These are phyloP conservation scores for Gnomoniopsis sp. DNA, from an alignment of 2,329 filamentous ascomycete species.

Conservation along the genomic window DNA sequence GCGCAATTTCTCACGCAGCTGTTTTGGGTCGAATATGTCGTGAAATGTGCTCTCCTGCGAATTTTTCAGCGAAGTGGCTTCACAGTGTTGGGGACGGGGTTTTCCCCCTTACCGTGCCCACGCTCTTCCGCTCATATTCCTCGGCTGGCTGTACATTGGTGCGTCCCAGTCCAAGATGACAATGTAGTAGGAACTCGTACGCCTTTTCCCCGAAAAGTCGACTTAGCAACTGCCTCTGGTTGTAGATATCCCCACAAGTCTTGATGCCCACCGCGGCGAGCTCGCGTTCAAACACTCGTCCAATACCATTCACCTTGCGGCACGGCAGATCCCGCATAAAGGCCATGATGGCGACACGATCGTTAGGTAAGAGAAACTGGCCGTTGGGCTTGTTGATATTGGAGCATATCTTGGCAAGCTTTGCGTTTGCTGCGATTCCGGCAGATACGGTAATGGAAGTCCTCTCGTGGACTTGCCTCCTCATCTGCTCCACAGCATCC, in stretches of 20 bases:
- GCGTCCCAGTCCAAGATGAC: constrained; percentile 80
- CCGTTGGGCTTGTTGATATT: constrained; percentile 97
- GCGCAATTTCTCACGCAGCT: constrained; percentile 74
- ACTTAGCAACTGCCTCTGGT: constrained; percentile 67
- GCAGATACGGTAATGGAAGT: constrained; percentile 88
- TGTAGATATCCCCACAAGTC: constrained; percentile 84
- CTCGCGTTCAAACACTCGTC: constrained; percentile 88
- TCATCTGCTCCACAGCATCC: constrained; percentile 73
- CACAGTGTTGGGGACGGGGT: neutral
- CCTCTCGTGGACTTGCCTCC: constrained; percentile 69
- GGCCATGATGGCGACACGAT: constrained; percentile 70
- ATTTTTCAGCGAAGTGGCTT: neutral
- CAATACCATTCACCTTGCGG: constrained; percentile 92
- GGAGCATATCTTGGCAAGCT: constrained; percentile 90
- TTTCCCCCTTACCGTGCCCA: constrained; percentile 58
- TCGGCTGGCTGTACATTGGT: constrained; percentile 83
- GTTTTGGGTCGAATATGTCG: constrained; percentile 67
- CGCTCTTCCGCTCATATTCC: constrained; percentile 86
- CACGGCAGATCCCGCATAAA: constrained; percentile 85
- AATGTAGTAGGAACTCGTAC: constrained; percentile 79
- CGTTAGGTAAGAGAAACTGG: constrained; percentile 72
- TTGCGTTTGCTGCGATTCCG: constrained; percentile 89
- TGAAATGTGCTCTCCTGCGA: constrained; percentile 76
- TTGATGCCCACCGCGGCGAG: constrained; percentile 82
- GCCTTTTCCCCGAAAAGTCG: constrained; percentile 89